phyloP scores from a whole-genome alignment of 495 filamentous ascomycete species.

The Achaetomiella virescens region DNA sequence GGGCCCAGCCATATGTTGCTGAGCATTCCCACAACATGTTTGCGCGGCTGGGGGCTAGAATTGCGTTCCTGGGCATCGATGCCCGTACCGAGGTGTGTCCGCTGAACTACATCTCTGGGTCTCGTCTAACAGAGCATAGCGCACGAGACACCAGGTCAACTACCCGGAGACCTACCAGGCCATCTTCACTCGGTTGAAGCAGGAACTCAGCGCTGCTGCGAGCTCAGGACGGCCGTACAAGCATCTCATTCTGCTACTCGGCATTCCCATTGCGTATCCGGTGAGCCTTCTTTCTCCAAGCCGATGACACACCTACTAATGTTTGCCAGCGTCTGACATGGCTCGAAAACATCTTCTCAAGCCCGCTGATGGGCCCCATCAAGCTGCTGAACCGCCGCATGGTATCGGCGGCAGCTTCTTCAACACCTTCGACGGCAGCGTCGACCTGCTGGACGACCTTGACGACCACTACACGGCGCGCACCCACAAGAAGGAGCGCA shows the following conservation, averaged over 20 bases:
- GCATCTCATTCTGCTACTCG: conserved; percentile 79
- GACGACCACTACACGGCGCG: conserved; percentile 93
- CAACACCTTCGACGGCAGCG: conserved; percentile 86
- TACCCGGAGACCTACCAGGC: conserved; percentile 82
- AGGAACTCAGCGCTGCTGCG: conserved; percentile 56
- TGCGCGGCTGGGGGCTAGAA: conserved; percentile 72
- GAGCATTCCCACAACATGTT: conserved; percentile 77
- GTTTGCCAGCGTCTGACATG: conserved; percentile 71
- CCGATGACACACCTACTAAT: neutral
- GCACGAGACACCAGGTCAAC: conserved; percentile 87
- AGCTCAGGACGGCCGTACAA: conserved; percentile 52
- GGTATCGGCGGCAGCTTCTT: conserved; percentile 77
- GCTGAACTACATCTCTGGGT: neutral
- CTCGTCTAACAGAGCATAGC: conserved; percentile 29
- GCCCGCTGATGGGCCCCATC: conserved; percentile 76
- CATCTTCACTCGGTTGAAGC: conserved; percentile 63
- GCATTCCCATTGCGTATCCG: conserved; percentile 92
- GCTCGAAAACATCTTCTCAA: conserved; percentile 82
- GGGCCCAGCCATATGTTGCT: conserved; percentile 60
- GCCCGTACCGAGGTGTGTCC: conserved; percentile 63
- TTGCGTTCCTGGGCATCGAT: conserved; percentile 84
- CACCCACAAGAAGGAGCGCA: conserved; percentile 85
- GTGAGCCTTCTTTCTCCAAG: conserved; percentile 28
- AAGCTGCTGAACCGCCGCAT: conserved; percentile 88
- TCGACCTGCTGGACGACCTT: conserved; percentile 87